Evolutionary conservation across 2,329 filamentous ascomycete species (phyloP), one percentile per base, ranked within the genome.

Genomic region (Aspergillus sp.): DNA sequence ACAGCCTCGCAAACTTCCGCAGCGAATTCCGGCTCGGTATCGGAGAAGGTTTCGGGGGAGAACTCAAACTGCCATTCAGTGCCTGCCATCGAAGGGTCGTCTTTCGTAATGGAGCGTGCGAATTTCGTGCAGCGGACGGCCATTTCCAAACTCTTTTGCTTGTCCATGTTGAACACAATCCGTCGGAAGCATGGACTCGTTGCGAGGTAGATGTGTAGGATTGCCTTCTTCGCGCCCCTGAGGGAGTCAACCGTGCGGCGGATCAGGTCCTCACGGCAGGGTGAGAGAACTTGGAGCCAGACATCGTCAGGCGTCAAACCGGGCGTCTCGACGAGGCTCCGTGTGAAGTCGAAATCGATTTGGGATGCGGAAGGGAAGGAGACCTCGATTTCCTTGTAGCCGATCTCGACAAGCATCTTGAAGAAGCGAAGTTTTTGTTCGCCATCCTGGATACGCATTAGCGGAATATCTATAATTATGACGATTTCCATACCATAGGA

Each of bases 321-420:
- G 11, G 90, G 90, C 1, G 91, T 96, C 68, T 96, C 88, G 63
- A 97, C 86, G 65, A 98, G 81, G 69, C 88, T 86, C 65, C 91
- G 84, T 41, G 92, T 96, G 72, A 98, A 98, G 80, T 96, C 91
- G 80, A 93, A 98, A 78, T 98, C 95, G 69, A 90, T 96, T 72
- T 96, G 89, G 39, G 92, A 96, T 13, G 93, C 92, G 0, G 92
- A 96, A 49, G 93, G 93, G 78, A 96, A 98, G 4, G 93, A 95
- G 18, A 97, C 89, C 74, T 98, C 93, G 64, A 98, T 97, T 78
- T 98, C 93, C 79, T 97, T 98, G 83, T 96, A 98, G 66, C 95
- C 93, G 49, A 97, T 83, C 60, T 93, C 87, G 68, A 89, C 86
- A 53, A 98, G 85, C 91, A 96, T 96, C 77, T 93, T 88, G 82